Percentiles rank a stretch among this genome's conserved stretches.
These are phyloP conservation scores for Rhynchosporium graminicola DNA, from an alignment of 2,329 filamentous ascomycete genomes.

Conservation along the genomic window DNA sequence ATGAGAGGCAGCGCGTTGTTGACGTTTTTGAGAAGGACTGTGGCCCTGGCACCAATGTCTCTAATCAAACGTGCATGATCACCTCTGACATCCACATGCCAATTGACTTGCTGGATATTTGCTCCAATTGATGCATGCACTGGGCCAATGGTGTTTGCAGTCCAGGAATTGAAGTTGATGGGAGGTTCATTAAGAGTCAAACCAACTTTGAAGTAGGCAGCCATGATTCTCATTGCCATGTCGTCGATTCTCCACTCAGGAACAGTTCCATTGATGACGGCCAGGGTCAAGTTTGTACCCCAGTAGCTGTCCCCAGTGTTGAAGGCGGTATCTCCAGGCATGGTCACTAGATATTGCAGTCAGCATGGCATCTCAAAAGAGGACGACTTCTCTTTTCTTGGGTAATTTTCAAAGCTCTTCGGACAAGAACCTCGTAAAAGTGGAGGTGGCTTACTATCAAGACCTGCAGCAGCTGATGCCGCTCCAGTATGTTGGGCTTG, in stretches of 20 bases:
- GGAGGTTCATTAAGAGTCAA: slow-evolving; percentile 48
- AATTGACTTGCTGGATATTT: slow-evolving; percentile 69
- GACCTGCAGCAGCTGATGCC: slow-evolving; percentile 66
- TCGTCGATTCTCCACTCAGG: slow-evolving; percentile 88
- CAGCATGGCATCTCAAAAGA: not conserved
- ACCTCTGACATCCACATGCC: slow-evolving; percentile 79
- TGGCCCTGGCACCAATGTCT: slow-evolving; percentile 75
- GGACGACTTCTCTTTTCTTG: no score
- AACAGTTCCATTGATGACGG: slow-evolving; percentile 85
- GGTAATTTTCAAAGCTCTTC: no score
- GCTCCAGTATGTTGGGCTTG: slow-evolving; percentile 71
- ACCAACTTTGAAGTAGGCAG: slow-evolving; percentile 67
- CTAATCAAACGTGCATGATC: slow-evolving; percentile 75
- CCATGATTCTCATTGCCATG: slow-evolving; percentile 83
- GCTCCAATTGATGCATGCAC: slow-evolving; percentile 63
- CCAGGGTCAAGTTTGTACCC: slow-evolving; percentile 85
- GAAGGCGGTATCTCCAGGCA: slow-evolving; percentile 82
- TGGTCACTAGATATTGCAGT: slow-evolving; percentile 55
- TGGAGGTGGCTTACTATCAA: slow-evolving; percentile 55
- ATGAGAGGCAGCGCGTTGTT: slow-evolving; percentile 72
- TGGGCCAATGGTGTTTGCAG: slow-evolving; percentile 70
- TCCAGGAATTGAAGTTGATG: slow-evolving; percentile 91
- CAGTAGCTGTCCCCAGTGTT: slow-evolving; percentile 64
- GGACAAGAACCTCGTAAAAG: no score
- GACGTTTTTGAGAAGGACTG: slow-evolving; percentile 86